A percentile compares a stretch with the other conserved stretches of the same genome.
Evolutionary conservation across 2,329 filamentous ascomycete genomes (phyloP).

Genomic region (Claviceps arundinis): DNA sequence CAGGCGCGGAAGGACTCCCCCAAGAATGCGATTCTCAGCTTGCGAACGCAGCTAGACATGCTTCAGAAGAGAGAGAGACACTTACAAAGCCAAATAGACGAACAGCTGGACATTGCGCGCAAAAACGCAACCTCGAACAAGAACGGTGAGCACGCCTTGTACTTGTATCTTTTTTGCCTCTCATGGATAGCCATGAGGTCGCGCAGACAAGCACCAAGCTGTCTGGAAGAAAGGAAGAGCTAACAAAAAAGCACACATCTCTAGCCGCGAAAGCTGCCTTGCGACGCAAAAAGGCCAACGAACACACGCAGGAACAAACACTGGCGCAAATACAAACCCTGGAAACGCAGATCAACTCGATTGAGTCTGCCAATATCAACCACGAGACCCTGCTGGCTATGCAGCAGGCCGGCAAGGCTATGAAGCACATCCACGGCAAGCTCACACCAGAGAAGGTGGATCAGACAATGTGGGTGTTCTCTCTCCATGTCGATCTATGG

Average conservation of each 20-base stretch:
- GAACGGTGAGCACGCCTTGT: constrained; percentile 49
- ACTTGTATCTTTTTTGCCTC: no score
- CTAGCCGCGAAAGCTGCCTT: constrained; percentile 81
- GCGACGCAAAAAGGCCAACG: constrained; percentile 86
- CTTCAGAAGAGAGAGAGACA: constrained; percentile 92
- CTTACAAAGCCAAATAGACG: constrained; percentile 79
- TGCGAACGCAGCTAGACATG: constrained; percentile 90
- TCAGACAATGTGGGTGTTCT: constrained; percentile 65
- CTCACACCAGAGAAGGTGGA: constrained; percentile 93
- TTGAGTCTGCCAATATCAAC: constrained; percentile 98
- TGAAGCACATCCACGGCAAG: constrained; percentile 84
- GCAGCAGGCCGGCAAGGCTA: constrained; percentile 79
- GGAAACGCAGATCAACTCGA: constrained; percentile 90
- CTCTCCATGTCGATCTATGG: background rate
- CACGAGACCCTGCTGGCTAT: constrained; percentile 89
- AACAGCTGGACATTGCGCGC: constrained; percentile 77
- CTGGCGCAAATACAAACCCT: constrained; percentile 79
- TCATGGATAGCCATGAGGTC: no score
- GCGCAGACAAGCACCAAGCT: no score
- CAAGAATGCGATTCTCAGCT: constrained; percentile 86
- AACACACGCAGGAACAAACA: constrained; percentile 85
- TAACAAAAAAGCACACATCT: constrained; percentile 8
- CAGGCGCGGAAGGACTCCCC: constrained; percentile 86
- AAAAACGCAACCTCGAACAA: constrained; percentile 84
- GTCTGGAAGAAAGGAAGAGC: background rate